Evolutionary conservation across 2,329 filamentous ascomycete genomes (phyloP).

Genomic region (Trichocomaceae sp.): DNA sequence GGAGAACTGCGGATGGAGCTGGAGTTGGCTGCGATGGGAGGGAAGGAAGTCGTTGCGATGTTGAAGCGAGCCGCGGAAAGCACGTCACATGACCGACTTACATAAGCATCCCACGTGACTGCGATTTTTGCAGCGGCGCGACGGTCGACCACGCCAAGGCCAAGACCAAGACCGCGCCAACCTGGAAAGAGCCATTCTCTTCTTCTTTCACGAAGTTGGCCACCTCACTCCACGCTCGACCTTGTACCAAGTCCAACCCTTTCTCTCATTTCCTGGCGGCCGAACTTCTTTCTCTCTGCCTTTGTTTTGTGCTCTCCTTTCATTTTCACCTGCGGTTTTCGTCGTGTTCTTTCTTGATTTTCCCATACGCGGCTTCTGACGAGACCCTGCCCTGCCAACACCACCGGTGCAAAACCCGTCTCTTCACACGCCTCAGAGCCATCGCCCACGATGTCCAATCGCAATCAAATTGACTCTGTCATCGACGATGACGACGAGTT

Average conservation of each 20-base stretch:
- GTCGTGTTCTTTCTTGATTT: neutral
- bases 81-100: slow-evolving; percentile 7
- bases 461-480: slow-evolving; percentile 42
- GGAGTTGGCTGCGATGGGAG: neutral
- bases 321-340: neutral
- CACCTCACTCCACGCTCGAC: slow-evolving; percentile 1
- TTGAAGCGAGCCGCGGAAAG: slow-evolving; percentile 10
- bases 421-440: slow-evolving; percentile 17
- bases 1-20: slow-evolving; percentile 5
- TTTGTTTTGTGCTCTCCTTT: neutral
- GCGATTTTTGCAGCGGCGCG: neutral
- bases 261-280: slow-evolving; percentile 1
- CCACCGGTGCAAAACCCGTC: slow-evolving; percentile 1
- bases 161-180: slow-evolving; percentile 6
- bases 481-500: slow-evolving; percentile 47
- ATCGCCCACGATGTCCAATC: slow-evolving; percentile 37
- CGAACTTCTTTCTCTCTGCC: slow-evolving; percentile 1
- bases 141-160: slow-evolving; percentile 5
- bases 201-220: slow-evolving; percentile 15
- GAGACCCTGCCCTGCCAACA: neutral
- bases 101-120: slow-evolving; percentile 8
- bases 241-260: neutral
- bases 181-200: slow-evolving; percentile 15
- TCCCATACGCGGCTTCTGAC: neutral
- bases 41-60: neutral